Conservation (phyloP, 2,329 filamentous ascomycete genomes). For the Nothopassalora personata region DNA sequence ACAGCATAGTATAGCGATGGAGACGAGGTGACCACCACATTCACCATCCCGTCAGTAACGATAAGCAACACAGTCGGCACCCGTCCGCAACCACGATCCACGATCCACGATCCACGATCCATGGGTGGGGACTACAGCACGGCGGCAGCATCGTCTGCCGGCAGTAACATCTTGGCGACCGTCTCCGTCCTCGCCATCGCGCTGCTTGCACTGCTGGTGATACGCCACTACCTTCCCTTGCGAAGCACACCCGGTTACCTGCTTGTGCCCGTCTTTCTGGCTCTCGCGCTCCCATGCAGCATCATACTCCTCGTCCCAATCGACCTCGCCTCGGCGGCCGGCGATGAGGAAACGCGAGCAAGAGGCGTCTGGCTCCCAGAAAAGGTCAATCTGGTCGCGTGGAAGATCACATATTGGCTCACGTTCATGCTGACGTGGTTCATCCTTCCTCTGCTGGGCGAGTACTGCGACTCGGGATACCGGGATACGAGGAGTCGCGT, state of each 20-base stretch:
- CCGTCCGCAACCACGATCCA: neutral
- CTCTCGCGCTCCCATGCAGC: constrained; percentile 85
- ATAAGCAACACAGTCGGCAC: neutral
- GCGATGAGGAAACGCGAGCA: constrained; percentile 31
- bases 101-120: neutral
- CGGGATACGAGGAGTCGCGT: constrained; percentile 76
- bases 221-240: constrained; percentile 85
- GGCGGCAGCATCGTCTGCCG: constrained; percentile 57
- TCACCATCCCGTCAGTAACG: neutral
- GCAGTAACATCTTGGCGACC: constrained; percentile 73
- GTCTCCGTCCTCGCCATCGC: constrained; percentile 69
- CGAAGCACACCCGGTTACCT: constrained; percentile 87
- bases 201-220: constrained; percentile 70
- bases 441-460: constrained; percentile 85
- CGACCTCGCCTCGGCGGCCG: constrained; percentile 79
- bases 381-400: constrained; percentile 73
- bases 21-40: neutral
- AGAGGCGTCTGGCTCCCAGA: constrained; percentile 84
- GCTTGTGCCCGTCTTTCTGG: constrained; percentile 87
- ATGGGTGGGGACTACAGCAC: constrained; percentile 6
- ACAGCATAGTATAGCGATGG: neutral
- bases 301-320: constrained; percentile 91
- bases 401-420: constrained; percentile 95
- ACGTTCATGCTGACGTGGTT: constrained; percentile 96
- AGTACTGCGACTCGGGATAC: constrained; percentile 92